Evolutionary conservation across 1,284 basidiomycete species (phyloP), one percentile per base, ranked within the genome.

Genomic region (Naganishia cerealis): DNA sequence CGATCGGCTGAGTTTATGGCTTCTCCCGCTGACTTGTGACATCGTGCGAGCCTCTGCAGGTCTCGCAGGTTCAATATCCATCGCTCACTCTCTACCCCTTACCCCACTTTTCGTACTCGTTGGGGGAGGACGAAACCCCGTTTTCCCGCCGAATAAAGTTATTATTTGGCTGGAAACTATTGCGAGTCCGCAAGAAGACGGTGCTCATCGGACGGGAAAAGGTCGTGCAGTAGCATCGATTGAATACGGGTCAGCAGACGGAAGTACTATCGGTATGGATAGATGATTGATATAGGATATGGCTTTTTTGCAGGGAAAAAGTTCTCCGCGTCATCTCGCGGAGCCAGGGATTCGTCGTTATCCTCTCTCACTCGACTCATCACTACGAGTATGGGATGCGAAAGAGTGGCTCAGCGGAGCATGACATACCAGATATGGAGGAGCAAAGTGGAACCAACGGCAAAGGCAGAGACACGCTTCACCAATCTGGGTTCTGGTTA

Each of bases 111-210:
- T 96, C 55, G 93, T 94, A 77, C 86, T 97, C 48, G 85, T 95
- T 71, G 94, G 94, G 57, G 94, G 94, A 57, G 92, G 93, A 38
- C 84, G 87, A 59, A 90, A 89, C 76, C 94, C 94, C n/a, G 84
- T 91, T 7, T 97, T 93, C 80, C 88, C 94, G 36, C 91, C 91
- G 33, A 97, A 97, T 83, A 97, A 96, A 82, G 90, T 94, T 56
- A 85, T 96, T 67, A 79, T 97, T 18, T 59, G 52, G 58, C 66
- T 58, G 36, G 67, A 53, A 21, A 29, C 67, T 8, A 13, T 57
- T 1, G 21, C 58, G 38, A 15, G 54, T 52, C 13, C 13, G n/a
- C 52, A 56, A 2, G n/a, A 33, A 42, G 53, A 40, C 38, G 26
- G 26, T n/a, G 26, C 10, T n/a, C 40, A 33, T 33, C 29, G 29